Evolutionary conservation across 1,139 yeast species (phyloP).

Genomic region (Pichia sp.): DNA sequence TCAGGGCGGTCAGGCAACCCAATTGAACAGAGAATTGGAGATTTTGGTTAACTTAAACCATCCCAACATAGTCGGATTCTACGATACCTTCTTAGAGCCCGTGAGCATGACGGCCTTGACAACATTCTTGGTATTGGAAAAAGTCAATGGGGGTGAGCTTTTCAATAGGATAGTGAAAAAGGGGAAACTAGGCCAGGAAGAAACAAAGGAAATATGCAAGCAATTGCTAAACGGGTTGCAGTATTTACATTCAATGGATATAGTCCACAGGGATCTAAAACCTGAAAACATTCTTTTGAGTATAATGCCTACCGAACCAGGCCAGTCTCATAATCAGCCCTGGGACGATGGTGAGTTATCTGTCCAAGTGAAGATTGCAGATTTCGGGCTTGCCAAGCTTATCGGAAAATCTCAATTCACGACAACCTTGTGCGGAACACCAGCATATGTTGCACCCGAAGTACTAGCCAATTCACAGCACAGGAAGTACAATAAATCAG

Average conservation of each 20-base stretch:
- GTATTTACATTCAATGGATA: constrained; percentile 59
- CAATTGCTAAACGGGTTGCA: constrained; percentile 61
- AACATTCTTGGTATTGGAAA: constrained; percentile 67
- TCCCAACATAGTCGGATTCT: constrained; percentile 63
- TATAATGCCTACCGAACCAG: constrained; percentile 40
- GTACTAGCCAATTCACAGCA: constrained; percentile 45
- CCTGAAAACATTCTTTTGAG: constrained; percentile 72
- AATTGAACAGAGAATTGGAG: constrained; percentile 61
- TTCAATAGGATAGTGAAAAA: constrained; percentile 67
- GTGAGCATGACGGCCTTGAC: constrained; percentile 49
- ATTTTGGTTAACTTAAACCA: constrained; percentile 64
- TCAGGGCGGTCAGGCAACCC: constrained; percentile 33
- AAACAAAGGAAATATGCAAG: constrained; percentile 55
- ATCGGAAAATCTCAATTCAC: constrained; percentile 75
- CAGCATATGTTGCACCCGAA: constrained; percentile 83
- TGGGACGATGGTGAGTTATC: constrained; percentile 68
- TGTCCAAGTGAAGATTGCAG: constrained; percentile 70
- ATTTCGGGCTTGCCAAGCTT: constrained; percentile 75
- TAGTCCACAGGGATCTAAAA: constrained; percentile 73
- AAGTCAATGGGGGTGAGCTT: constrained; percentile 69
- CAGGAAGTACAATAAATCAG: constrained; percentile 63
- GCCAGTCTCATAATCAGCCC: constrained; percentile 53
- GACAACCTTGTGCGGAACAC: constrained; percentile 76
- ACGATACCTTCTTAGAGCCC: constrained; percentile 68
- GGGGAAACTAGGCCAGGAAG: constrained; percentile 55